Evolutionary conservation across 169 alveolate species (phyloP).

Genomic region (Toxoplasma gondii): DNA sequence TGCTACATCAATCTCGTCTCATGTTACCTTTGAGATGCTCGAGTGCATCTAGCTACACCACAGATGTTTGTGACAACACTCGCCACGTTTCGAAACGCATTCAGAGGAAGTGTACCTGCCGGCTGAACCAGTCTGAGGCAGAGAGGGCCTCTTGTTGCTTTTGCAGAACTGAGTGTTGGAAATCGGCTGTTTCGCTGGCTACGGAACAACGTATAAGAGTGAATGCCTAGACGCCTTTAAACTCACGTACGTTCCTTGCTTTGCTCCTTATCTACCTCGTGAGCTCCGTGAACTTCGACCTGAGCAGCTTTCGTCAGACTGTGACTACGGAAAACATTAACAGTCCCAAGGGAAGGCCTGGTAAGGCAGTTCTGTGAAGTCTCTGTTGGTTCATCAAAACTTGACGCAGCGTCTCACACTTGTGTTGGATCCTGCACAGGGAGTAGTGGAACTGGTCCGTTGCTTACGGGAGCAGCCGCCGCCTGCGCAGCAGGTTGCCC

Average conservation of each 20-base stretch:
- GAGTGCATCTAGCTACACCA: not conserved
- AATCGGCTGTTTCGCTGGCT: not conserved
- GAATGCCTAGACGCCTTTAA: not conserved
- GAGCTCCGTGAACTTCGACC: not conserved
- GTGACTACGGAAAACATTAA: not conserved
- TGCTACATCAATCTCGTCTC: not conserved
- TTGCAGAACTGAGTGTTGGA: not conserved
- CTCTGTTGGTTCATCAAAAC: not conserved
- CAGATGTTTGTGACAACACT: not conserved
- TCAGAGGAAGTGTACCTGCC: not conserved
- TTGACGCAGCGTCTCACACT: not conserved
- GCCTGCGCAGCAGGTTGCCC: not conserved
- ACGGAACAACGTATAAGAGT: not conserved
- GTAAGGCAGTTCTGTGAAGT: not conserved
- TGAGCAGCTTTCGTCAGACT: not conserved
- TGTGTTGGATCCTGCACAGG: not conserved
- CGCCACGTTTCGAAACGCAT: not conserved
- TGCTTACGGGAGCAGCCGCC: not conserved
- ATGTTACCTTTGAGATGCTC: not conserved
- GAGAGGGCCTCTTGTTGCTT: not conserved
- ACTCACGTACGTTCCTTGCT: not conserved
- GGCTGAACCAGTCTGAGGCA: constrained; percentile 18
- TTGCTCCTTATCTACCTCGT: not conserved
- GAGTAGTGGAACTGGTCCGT: not conserved
- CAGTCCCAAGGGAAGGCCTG: not conserved